Conservation (phyloP, 176 grass and related monocot species). For the Carex littledalei region DNA sequence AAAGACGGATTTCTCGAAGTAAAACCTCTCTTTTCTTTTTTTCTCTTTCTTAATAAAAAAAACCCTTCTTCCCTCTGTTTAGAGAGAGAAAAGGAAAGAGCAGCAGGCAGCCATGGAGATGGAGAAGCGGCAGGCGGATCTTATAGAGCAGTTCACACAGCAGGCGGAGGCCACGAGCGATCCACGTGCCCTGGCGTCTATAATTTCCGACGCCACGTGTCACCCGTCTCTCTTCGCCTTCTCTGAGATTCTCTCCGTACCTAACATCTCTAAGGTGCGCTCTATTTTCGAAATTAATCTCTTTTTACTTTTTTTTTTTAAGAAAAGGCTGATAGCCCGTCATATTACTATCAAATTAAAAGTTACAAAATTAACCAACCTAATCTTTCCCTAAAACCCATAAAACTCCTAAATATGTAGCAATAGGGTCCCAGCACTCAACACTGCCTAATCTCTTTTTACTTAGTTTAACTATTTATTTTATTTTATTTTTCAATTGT, state of each 20-base stretch:
- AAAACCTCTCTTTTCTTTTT: background rate
- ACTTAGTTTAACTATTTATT: background rate
- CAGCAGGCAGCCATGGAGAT: constrained; percentile 53
- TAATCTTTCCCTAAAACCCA: no score
- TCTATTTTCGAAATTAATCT: background rate
- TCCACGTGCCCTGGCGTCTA: constrained; percentile 45
- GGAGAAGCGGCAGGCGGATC: constrained; percentile 78
- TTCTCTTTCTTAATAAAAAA: background rate
- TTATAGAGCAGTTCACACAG: constrained; percentile 82
- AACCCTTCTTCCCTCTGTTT: background rate
- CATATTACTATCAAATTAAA: no score
- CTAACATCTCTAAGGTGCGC: constrained; percentile 65
- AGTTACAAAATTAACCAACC: no score
- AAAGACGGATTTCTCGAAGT: background rate
- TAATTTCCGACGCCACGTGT: constrained; percentile 85
- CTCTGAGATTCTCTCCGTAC: constrained; percentile 88
- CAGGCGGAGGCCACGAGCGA: constrained; percentile 49
- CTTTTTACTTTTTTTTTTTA: background rate
- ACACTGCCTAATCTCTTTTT: background rate
- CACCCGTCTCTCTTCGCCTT: constrained; percentile 94
- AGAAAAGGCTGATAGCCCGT: no score
- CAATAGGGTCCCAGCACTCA: no score
- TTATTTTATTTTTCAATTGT: background rate
- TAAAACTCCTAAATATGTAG: no score
- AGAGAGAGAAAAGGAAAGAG: constrained; percentile 18